phyloP scores from a whole-genome alignment of 2,329 filamentous ascomycete genomes.

The Lecanosticta acicola region DNA sequence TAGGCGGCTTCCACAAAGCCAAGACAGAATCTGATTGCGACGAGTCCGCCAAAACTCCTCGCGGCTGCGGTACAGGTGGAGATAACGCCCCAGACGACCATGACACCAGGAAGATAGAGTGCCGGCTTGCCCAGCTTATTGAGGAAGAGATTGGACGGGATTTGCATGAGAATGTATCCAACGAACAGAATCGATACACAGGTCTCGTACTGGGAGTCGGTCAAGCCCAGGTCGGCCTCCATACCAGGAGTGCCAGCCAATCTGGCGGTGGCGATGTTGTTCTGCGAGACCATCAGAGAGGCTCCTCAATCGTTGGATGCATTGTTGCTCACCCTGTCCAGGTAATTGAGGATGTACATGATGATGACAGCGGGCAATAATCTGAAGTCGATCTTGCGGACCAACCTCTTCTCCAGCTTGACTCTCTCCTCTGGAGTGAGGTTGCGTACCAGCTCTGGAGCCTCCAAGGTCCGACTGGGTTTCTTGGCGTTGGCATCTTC shows the following conservation, averaged over 20 bases:
- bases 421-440: conserved; percentile 17
- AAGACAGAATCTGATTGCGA: conserved; percentile 36
- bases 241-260: conserved; percentile 35
- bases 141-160: conserved; percentile 36
- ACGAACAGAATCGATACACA: conserved; percentile 42
- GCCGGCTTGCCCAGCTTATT: conserved; percentile 33
- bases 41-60: conserved; percentile 33
- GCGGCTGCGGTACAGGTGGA: conserved; percentile 31
- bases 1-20: conserved; percentile 44
- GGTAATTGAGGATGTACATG: conserved; percentile 73
- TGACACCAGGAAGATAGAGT: conserved; percentile 29
- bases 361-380: conserved; percentile 64
- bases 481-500: conserved; percentile 9
- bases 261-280: conserved; percentile 29
- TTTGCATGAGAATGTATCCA: conserved; percentile 34
- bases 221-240: conserved; percentile 42
- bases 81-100: conserved; percentile 35
- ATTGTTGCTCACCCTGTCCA: conserved; percentile 38
- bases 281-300: conserved; percentile 9
- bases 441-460: conserved; percentile 12
- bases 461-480: conserved; percentile 11
- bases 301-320: background rate
- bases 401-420: conserved; percentile 49
- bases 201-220: conserved; percentile 42
- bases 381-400: conserved; percentile 65